These are phyloP conservation scores for Clohesyomyces aquaticus DNA, from an alignment of 495 filamentous ascomycete species.

Conservation along the genomic window DNA sequence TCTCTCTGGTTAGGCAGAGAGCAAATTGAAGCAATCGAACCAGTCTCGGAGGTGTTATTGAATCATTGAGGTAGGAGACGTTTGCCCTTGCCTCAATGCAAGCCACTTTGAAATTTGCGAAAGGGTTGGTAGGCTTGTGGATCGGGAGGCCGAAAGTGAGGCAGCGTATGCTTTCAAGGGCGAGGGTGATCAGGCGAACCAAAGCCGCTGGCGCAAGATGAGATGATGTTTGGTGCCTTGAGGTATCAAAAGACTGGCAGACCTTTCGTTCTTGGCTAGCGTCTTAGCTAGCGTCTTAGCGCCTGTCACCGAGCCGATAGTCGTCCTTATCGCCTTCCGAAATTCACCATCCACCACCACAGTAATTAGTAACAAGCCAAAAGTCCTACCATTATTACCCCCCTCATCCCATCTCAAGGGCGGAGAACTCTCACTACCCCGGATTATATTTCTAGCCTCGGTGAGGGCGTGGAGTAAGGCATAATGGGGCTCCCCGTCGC, in stretches of 20 bases:
- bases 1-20: background rate
- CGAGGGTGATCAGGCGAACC: background rate
- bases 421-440: no score
- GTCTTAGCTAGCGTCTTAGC: background rate
- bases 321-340: no score
- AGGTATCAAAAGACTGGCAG: background rate
- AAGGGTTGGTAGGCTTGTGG: background rate
- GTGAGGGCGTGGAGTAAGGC: no score
- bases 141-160: background rate
- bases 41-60: constrained; percentile 32
- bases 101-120: constrained; percentile 29
- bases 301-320: no score
- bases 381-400: no score
- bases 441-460: no score
- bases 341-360: no score
- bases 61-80: constrained; percentile 24
- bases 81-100: background rate
- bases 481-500: no score
- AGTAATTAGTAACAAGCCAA: no score
- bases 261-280: background rate
- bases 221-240: background rate
- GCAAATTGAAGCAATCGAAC: constrained; percentile 2
- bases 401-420: no score
- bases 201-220: background rate
- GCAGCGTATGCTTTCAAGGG: background rate